phyloP scores from a whole-genome alignment of 441 rosid genomes.

The Aquilaria agallochum region DNA sequence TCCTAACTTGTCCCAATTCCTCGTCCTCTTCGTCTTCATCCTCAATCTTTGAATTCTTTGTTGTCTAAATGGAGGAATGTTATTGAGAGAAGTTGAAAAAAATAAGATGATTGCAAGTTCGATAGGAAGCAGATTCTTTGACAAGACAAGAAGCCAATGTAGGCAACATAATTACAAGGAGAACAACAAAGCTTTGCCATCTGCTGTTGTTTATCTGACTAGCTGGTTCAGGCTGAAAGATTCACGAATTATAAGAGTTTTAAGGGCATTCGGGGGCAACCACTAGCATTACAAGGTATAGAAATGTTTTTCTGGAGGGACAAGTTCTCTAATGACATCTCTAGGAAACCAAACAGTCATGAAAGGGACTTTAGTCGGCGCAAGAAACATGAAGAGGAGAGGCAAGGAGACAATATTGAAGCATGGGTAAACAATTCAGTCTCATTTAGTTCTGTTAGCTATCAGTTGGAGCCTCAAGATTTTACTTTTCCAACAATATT shows the following conservation, averaged over 20 bases:
- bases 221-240: constrained; percentile 63
- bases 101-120: constrained; percentile 39
- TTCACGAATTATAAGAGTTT: constrained; percentile 63
- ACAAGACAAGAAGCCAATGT: constrained; percentile 16
- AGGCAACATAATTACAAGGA: constrained; percentile 17
- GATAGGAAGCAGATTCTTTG: constrained; percentile 36
- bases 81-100: too few relatives aligned
- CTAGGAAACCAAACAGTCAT: constrained; percentile 7
- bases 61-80: too few relatives aligned
- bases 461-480: constrained; percentile 42
- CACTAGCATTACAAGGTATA: constrained; percentile 66
- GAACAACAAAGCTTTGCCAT: constrained; percentile 32
- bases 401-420: constrained; percentile 15
- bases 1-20: too few relatives aligned
- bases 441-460: constrained; percentile 22
- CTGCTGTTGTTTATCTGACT: constrained; percentile 18
- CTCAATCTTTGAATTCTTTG: too few relatives aligned
- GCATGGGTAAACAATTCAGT: constrained; percentile 17
- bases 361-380: constrained; percentile 10
- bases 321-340: constrained; percentile 26
- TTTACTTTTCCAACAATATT: constrained; percentile 16
- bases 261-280: constrained; percentile 70
- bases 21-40: too few relatives aligned
- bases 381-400: constrained; percentile 20
- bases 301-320: constrained; percentile 21